Evolutionary conservation across 805 yeast species (phyloP).

Genomic region (Myxozyma mucilagina): DNA sequence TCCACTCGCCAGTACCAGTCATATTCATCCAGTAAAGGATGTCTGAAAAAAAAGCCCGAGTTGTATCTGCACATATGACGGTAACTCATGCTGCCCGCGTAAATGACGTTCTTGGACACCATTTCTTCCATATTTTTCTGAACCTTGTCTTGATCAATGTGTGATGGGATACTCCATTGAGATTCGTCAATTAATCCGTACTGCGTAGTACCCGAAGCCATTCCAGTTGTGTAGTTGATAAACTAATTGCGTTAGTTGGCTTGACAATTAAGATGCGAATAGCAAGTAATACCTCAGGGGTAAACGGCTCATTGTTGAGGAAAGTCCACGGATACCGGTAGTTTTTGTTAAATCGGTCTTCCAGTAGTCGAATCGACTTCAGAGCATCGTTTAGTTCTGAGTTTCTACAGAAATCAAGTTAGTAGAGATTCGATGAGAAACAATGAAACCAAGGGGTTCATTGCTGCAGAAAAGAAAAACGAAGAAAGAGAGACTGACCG

Average conservation of each 20-base stretch:
- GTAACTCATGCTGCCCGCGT: conserved; percentile 66
- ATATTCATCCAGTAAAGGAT: conserved; percentile 65
- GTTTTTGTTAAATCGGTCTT: conserved; percentile 73
- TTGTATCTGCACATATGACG: conserved; percentile 96
- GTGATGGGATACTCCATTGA: conserved; percentile 79
- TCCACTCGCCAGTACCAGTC: conserved; percentile 95
- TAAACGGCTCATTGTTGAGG: conserved; percentile 75
- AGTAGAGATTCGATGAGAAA: background rate
- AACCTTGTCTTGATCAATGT: conserved; percentile 62
- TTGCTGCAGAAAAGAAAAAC: background rate
- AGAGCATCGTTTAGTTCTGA: conserved; percentile 57
- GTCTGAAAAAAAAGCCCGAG: conserved; percentile 86
- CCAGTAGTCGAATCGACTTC: conserved; percentile 65
- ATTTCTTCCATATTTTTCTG: conserved; percentile 50
- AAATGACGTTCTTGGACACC: conserved; percentile 52
- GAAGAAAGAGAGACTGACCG: conserved; percentile 41
- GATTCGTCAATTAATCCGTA: conserved; percentile 72
- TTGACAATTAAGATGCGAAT: background rate
- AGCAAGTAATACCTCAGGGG: conserved; percentile 47
- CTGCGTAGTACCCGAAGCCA: conserved; percentile 66
- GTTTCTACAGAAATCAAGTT: conserved; percentile 46
- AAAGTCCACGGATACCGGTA: conserved; percentile 91
- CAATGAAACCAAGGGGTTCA: background rate
- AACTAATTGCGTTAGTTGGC: conserved; percentile 42
- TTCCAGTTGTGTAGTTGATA: conserved; percentile 51